Evolutionary conservation across 2,329 filamentous ascomycete genomes (phyloP).

Genomic region (Aulographum hederae): DNA sequence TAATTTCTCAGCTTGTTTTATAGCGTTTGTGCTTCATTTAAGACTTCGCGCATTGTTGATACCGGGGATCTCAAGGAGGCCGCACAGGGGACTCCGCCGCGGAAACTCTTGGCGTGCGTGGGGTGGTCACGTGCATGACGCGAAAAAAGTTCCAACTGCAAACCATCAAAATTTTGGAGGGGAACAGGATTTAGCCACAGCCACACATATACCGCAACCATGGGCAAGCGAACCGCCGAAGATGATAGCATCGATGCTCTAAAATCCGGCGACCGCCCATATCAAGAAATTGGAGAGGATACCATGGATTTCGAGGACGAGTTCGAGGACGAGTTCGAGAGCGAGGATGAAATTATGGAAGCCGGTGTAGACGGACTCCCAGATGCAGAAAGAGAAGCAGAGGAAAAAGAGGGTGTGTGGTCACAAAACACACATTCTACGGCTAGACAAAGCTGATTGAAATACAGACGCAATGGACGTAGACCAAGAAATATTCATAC

Average conservation of each 20-base stretch:
- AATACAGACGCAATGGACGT: conserved; percentile 55
- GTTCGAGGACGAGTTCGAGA: conserved; percentile 84
- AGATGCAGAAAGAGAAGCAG: conserved; percentile 79
- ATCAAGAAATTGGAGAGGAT: conserved; percentile 29
- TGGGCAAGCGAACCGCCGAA: conserved; percentile 44
- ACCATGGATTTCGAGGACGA: conserved; percentile 79
- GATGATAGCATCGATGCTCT: conserved; percentile 32
- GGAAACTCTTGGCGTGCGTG: not conserved
- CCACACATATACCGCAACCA: conserved; percentile 17
- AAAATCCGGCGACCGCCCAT: conserved; percentile 42
- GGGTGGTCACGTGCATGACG: not conserved
- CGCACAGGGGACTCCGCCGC: too few relatives aligned
- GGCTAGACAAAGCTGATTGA: not conserved
- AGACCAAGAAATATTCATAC: conserved; percentile 88
- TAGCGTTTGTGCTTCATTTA: too few relatives aligned
- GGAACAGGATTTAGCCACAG: too few relatives aligned
- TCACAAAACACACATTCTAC: not conserved
- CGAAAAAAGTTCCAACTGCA: too few relatives aligned
- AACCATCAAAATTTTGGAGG: too few relatives aligned
- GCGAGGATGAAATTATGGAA: conserved; percentile 79
- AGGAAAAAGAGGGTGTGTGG: conserved; percentile 43
- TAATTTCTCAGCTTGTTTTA: too few relatives aligned
- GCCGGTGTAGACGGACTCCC: conserved; percentile 85
- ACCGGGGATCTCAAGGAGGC: too few relatives aligned
- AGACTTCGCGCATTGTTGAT: too few relatives aligned